These are phyloP conservation scores for Fraxinus quadrangulata DNA, from an alignment of 257 asterid genomes.

Conservation along the genomic window DNA sequence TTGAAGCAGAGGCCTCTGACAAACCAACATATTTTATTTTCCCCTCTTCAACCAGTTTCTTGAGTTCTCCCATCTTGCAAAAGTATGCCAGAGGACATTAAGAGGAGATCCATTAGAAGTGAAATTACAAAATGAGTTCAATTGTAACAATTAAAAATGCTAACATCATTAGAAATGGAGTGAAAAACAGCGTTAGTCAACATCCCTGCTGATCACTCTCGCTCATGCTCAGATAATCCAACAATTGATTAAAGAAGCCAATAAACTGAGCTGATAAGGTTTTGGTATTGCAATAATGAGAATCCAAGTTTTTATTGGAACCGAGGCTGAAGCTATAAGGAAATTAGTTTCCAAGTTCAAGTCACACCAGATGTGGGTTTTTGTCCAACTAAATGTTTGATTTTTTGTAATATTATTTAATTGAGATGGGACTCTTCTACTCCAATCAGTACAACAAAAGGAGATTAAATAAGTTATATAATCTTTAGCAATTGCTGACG, in stretches of 20 bases:
- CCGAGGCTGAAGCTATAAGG: background rate
- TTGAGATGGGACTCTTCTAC: background rate
- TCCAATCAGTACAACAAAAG: background rate
- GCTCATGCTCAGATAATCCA: background rate
- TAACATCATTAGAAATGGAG: background rate
- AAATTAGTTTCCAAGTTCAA: background rate
- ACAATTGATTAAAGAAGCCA: background rate
- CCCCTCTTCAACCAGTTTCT: slow-evolving; percentile 32
- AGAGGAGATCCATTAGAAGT: background rate
- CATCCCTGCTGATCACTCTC: background rate
- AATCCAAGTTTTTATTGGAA: too few species aligned
- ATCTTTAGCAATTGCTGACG: too few species aligned
- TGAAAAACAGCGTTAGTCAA: background rate
- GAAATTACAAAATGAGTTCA: background rate
- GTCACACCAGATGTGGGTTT: background rate
- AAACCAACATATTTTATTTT: slow-evolving; percentile 35
- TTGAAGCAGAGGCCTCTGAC: slow-evolving; percentile 37
- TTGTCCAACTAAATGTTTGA: background rate
- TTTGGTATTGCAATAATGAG: background rate
- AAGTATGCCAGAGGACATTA: background rate
- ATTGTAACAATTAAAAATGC: too few species aligned
- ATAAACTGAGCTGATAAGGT: background rate
- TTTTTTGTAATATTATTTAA: too few species aligned
- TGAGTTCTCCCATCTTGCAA: slow-evolving; percentile 31
- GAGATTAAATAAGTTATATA: background rate